Conservation (phyloP, 2,329 filamentous ascomycete species). For the Fusarium armeniacum region DNA sequence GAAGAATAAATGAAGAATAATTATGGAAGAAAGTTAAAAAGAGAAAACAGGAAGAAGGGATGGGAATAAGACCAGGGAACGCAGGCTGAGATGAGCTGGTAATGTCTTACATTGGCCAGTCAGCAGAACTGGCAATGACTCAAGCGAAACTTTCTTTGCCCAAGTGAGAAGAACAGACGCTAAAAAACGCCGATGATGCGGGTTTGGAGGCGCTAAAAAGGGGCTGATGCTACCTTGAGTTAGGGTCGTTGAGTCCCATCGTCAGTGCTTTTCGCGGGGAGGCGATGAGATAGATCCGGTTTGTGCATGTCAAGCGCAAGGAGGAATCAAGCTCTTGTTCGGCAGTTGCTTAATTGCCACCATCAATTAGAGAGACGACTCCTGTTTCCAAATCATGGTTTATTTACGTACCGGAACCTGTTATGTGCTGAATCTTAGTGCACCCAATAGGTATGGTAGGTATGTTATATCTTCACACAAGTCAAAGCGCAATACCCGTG, state of each 20-base stretch:
- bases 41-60: constrained; percentile 5
- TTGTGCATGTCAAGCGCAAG: too few relatives aligned
- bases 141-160: constrained; percentile 1
- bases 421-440: too few relatives aligned
- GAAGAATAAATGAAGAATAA: constrained; percentile 7
- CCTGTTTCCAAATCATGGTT: neutral
- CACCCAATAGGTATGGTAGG: too few relatives aligned
- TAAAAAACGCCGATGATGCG: constrained; percentile 11
- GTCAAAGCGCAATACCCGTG: constrained; percentile 1
- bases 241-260: neutral
- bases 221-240: constrained; percentile 2
- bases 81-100: neutral
- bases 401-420: neutral
- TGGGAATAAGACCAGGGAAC: neutral
- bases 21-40: constrained; percentile 14
- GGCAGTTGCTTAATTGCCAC: neutral
- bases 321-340: neutral
- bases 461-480: neutral
- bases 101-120: constrained; percentile 22
- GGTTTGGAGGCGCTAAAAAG: constrained; percentile 1
- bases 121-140: constrained; percentile 14
- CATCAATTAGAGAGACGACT: neutral
- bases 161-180: neutral
- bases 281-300: neutral
- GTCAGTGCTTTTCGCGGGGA: neutral